Conservation (phyloP, 2,329 filamentous ascomycete genomes). For the Fusarium cicatricum region DNA sequence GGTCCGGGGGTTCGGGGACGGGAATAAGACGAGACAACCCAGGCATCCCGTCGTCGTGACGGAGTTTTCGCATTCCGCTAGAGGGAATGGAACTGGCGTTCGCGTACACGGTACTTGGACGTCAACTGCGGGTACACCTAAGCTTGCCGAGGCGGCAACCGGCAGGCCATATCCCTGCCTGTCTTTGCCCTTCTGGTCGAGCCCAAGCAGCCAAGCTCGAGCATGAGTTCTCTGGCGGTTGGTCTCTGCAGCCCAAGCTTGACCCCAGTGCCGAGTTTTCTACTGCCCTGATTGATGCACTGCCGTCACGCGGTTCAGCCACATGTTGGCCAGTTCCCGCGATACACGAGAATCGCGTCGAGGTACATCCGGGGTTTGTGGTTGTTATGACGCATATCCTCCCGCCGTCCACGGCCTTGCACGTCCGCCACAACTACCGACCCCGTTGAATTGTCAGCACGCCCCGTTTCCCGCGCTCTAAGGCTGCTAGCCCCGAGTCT, state of each 20-base stretch:
- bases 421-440: slow-evolving; percentile 24
- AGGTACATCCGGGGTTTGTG: background rate
- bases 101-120: slow-evolving; percentile 23
- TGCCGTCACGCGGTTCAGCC: slow-evolving; percentile 8
- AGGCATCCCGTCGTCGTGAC: slow-evolving; percentile 18
- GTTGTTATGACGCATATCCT: slow-evolving; percentile 16
- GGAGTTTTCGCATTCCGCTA: slow-evolving; percentile 16
- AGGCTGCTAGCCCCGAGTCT: slow-evolving; percentile 30
- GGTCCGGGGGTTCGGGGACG: slow-evolving; percentile 25
- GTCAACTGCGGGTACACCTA: slow-evolving; percentile 14
- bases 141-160: slow-evolving; percentile 31
- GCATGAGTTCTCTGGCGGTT: slow-evolving; percentile 23
- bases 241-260: background rate
- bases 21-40: slow-evolving; percentile 1
- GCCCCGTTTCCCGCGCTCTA: slow-evolving; percentile 9
- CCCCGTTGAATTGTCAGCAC: slow-evolving; percentile 17
- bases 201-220: slow-evolving; percentile 13
- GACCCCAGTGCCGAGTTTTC: slow-evolving; percentile 10
- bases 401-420: background rate
- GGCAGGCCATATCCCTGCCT: slow-evolving; percentile 23
- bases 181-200: slow-evolving; percentile 3
- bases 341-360: background rate
- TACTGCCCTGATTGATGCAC: slow-evolving; percentile 16
- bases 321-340: background rate
- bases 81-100: background rate